Evolutionary conservation across 225 moss, liverwort and hornwort genomes (phyloP), one percentile per base, ranked within the genome.

Genomic region (Thuidium tamariscinum): DNA sequence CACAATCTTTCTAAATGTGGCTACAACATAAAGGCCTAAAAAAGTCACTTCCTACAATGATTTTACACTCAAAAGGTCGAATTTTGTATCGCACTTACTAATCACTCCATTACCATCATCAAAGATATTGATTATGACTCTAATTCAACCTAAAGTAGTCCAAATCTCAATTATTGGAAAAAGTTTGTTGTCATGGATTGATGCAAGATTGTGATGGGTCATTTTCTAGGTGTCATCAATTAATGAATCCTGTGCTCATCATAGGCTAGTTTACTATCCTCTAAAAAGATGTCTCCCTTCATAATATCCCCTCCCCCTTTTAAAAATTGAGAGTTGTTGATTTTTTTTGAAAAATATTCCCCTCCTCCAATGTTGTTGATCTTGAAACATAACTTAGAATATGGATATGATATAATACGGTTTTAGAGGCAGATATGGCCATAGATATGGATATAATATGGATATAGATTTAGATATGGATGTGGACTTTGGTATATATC

Each of bases 21-120:
- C 4, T 0, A 25, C 41, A 68, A 23, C 1, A 67, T 22, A 13
- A 68, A 39, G 13, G 39, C 2, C 13, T 39, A 21, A 4, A 14
- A 68, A 14, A 7, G 7, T 69, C 14, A 69, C 15, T 69, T 41
- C 4, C 1, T 39, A 0, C 39, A 2, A 39, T 39, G 7, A 68
- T 23, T 23, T 4, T 7, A 37, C 0, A 39, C 2, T 39, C 7
- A 39, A 23, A 39, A 68, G 39, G 23, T 13, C 4, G 14, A 25
- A 25, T 68, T 68, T 68, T 0, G 2, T 39, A 4, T 2, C 25
- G 0, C 0, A 14, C 0, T 39, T 1, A 39, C 23, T 22, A 25
- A 7, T 25, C 25, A 39, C 39, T 68, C 4, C 8, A 39, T 68
- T 23, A 68, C 14, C 8, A 68, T 14, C 39, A 8, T 68, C 1